A percentile compares a stretch with the other conserved stretches of the same genome.
Evolutionary conservation across 129 eudicot species (phyloP).

Genomic region (Heracleum sosnowskyi): DNA sequence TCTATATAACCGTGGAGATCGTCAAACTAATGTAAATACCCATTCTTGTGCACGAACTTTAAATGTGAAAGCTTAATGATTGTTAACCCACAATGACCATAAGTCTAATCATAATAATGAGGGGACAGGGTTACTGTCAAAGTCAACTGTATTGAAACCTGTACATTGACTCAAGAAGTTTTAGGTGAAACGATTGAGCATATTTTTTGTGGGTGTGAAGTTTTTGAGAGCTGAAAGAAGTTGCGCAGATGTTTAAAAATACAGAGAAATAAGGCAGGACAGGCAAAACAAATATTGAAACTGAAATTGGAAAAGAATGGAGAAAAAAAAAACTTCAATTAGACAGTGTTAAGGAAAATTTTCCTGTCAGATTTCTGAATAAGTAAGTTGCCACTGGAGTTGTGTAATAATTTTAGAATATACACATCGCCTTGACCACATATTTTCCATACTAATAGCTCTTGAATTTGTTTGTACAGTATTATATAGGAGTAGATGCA

Average conservation of each 20-base stretch:
- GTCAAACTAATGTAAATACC: too few relatives aligned
- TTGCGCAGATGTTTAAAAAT: neutral
- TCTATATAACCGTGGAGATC: too few relatives aligned
- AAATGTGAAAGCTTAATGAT: too few relatives aligned
- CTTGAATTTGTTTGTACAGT: neutral
- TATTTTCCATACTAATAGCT: neutral
- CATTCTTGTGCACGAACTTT: too few relatives aligned
- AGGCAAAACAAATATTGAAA: neutral
- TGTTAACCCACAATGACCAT: too few relatives aligned
- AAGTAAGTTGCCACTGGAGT: neutral
- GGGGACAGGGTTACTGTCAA: too few relatives aligned
- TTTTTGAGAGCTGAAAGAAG: neutral
- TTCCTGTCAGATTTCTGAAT: neutral
- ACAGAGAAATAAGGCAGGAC: neutral
- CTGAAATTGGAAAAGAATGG: neutral
- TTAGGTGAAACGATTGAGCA: too few relatives aligned
- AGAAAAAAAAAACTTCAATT: neutral
- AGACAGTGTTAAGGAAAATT: neutral
- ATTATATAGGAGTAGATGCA: neutral
- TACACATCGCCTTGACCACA: neutral
- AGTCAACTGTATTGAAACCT: too few relatives aligned
- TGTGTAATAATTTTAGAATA: neutral
- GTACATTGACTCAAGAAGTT: too few relatives aligned
- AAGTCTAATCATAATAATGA: too few relatives aligned
- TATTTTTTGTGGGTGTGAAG: too few relatives aligned